Conservation (phyloP, 305 asterid genomes). For the Nicotiana rustica region DNA sequence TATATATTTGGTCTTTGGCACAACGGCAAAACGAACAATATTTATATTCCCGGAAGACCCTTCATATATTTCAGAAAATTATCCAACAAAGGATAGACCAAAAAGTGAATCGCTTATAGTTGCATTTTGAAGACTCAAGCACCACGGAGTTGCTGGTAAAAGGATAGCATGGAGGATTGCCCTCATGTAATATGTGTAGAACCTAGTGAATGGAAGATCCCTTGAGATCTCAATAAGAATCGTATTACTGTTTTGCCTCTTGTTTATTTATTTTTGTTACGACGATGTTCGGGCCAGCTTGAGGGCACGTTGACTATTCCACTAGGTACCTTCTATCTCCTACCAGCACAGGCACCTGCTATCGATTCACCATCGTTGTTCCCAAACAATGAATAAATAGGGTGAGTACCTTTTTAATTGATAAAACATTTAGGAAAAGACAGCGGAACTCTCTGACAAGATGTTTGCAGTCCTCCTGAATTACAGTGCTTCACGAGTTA, state of each 20-base stretch:
- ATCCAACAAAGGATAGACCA: neutral
- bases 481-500: slow-evolving; percentile 15
- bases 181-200: neutral
- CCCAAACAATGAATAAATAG: slow-evolving; percentile 17
- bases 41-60: neutral
- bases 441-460: neutral
- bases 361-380: neutral
- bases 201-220: slow-evolving; percentile 30
- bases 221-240: neutral
- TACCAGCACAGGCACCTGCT: neutral
- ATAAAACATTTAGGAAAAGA: slow-evolving; percentile 10
- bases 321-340: neutral
- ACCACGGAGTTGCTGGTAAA: slow-evolving; percentile 13
- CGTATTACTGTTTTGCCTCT: neutral
- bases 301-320: slow-evolving; percentile 27
- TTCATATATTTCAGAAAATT: slow-evolving; percentile 6
- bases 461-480: neutral
- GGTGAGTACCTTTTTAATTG: neutral
- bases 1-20: slow-evolving; percentile 15
- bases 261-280: neutral
- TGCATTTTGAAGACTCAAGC: slow-evolving; percentile 10
- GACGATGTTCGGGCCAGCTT: neutral
- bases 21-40: neutral
- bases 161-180: neutral
- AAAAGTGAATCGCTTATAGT: slow-evolving; percentile 22